Evolutionary conservation across 23 red algal genomes (phyloP).

Genomic region (Pyropia haitanensis): DNA sequence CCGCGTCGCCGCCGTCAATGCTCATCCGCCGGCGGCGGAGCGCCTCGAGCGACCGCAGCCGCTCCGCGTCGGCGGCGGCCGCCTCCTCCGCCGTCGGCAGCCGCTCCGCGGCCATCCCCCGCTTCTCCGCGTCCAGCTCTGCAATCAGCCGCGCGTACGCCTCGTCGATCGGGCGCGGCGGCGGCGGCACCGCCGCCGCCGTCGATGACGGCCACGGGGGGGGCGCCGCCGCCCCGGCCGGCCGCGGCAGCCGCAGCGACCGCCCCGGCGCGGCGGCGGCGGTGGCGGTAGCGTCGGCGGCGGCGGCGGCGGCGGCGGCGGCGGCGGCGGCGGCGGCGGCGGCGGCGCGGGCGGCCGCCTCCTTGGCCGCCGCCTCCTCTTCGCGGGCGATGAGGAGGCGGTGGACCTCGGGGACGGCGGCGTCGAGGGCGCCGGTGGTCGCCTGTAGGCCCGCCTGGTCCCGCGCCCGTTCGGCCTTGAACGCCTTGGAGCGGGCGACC

Average conservation of each 20-base stretch:
- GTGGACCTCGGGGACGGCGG: not conserved
- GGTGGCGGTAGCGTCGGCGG: no score
- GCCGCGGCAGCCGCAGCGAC: no score
- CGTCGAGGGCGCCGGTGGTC: not conserved
- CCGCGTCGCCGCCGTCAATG: not conserved
- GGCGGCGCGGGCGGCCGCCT: not conserved
- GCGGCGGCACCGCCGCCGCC: no score
- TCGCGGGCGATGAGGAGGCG: not conserved
- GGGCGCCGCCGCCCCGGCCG: no score
- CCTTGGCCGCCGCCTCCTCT: not conserved
- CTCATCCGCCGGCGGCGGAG: not conserved
- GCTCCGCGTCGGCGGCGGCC: not conserved
- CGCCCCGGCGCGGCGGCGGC: no score
- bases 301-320: no score
- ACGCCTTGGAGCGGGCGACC: not conserved
- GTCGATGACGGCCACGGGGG: no score
- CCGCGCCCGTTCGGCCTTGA: not conserved
- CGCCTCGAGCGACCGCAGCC: not conserved
- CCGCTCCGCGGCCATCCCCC: not conserved
- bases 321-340: no score
- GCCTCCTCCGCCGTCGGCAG: conserved; percentile 2
- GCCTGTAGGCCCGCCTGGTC: not conserved
- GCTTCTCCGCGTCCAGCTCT: not conserved
- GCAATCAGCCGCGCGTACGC: not conserved
- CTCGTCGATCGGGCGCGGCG: no score